Base-by-base conservation (phyloP, 495 filamentous ascomycete species). In the Schizothecium vesticola region DNA sequence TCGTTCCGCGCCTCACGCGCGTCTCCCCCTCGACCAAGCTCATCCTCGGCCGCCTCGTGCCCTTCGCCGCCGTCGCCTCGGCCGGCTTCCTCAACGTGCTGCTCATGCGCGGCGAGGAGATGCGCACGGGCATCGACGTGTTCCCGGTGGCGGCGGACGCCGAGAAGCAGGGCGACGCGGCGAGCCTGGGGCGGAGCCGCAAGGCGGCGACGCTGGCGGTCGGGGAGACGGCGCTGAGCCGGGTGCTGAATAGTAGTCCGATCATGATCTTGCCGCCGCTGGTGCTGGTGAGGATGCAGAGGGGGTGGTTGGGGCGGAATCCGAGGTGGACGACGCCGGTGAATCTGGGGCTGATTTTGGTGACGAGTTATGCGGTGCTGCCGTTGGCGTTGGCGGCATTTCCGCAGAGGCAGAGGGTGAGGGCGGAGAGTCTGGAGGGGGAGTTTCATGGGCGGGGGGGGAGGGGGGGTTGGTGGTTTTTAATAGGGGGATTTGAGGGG, bases 81-180 rank as follows among this genome's bases (percentile, higher is more conserved):
- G 95, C 95, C 3, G 92, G 91, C 67, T 92, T 90, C 1, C 83
- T 99, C 57, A 99, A 99, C 77, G 96, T 97, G 33, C 94, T 97
- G 82, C 84, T 99, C 67, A 99, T 99, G 95, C 91, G 95, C 71
- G 91, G 92, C 62, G 94, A 96, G 78, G 95, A 99, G 80, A 97
- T 98, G 69, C 84, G 92, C 74, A 87, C 84, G 59, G 95, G 95
- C 13, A 98, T 99, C 75, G 94, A 99, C 79, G 89, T 99, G n/a
- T 97, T 88, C 81, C 93, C 92, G 0, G 86, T 89, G 24, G 83
- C 90, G 1, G 86, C 84, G 24, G 85, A 84, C 2, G 78, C 66
- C 28, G 78, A 81, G 70, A 82, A 85, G 19, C 86, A 87, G 65
- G 82, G 82, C 61, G 87, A 89, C 16, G 79, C 90, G 3, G 75